Evolutionary conservation across 495 filamentous ascomycete genomes (phyloP), one percentile per base, ranked within the genome.

Genomic region (Penicillium cinerascens): DNA sequence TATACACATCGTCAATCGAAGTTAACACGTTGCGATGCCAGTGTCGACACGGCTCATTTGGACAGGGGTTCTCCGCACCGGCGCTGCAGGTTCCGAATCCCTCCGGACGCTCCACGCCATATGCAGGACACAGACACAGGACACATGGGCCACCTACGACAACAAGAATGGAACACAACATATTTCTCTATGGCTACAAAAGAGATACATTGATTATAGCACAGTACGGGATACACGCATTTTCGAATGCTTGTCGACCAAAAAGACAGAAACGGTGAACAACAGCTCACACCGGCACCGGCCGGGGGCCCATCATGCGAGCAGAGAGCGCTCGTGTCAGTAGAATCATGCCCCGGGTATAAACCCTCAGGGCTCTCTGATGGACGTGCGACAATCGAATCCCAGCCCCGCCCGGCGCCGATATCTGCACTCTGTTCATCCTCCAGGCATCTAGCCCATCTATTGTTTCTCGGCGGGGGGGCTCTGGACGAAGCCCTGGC

Each of bases 401-500:
- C 47, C 42, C 39, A 42, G 26, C 41, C 47, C 58, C 51, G 26
- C 47, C 15, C 43, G 35, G 42, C 44, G 48, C 43, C 43, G 40
- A 52, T 55, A 52, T 62, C 59, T 48, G 55, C 15, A 57, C 39
- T 52, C 56, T 52, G 47, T 56, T 68, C 54, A 64, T 56, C 60
- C 63, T 53, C 64, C 50, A 52, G 56, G 39, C 33, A 50, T 54
- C 41, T 13, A 39, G 47, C 44, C 51, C 48, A 55, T 61, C 54
- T 72, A 72, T 67, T 60, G 64, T 68, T 72, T 72, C 65, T 75
- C 69, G 42, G 49, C 51, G 41, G 80, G 72, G 51, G 71, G 55
- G 72, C 86, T 90, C 76, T 97, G 92, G 40, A 96, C 83, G 76
- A 85, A 82, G 56, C 91, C 90, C 70, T 82, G 79, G 71, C 91